Conservation (phyloP, 2,329 filamentous ascomycete species). For the Coleophoma eucalyptorum region DNA sequence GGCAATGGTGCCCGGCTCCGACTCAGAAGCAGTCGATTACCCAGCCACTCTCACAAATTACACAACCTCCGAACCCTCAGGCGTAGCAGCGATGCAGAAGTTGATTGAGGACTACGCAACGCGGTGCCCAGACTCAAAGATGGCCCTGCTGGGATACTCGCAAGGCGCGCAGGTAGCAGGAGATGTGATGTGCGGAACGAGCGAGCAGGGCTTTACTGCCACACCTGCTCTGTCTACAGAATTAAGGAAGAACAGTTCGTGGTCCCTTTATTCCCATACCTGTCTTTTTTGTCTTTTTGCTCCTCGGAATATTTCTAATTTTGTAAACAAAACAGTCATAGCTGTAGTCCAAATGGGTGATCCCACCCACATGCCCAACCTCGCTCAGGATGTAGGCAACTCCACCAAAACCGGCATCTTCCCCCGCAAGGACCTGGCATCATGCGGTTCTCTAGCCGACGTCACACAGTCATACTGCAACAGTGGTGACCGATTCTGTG, state of each 20-base stretch:
- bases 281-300: neutral
- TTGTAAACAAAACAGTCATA: slow-evolving; percentile 9
- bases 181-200: slow-evolving; percentile 24
- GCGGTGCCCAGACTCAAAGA: slow-evolving; percentile 22
- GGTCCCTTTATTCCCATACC: neutral
- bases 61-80: slow-evolving; percentile 21
- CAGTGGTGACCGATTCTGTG: slow-evolving; percentile 13
- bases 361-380: slow-evolving; percentile 25
- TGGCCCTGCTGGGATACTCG: slow-evolving; percentile 32
- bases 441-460: neutral
- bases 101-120: slow-evolving; percentile 26
- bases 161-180: slow-evolving; percentile 26
- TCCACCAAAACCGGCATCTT: slow-evolving; percentile 21
- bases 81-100: slow-evolving; percentile 25
- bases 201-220: slow-evolving; percentile 17
- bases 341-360: slow-evolving; percentile 33
- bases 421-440: slow-evolving; percentile 8
- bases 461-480: slow-evolving; percentile 13
- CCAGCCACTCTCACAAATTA: slow-evolving; percentile 25
- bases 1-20: slow-evolving; percentile 26
- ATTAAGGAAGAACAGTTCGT: slow-evolving; percentile 8
- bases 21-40: slow-evolving; percentile 29
- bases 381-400: slow-evolving; percentile 27
- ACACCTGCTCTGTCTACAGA: slow-evolving; percentile 9
- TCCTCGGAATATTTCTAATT: neutral